Evolutionary conservation across 2,329 filamentous ascomycete genomes (phyloP).

Genomic region (Pyricularia sp.): DNA sequence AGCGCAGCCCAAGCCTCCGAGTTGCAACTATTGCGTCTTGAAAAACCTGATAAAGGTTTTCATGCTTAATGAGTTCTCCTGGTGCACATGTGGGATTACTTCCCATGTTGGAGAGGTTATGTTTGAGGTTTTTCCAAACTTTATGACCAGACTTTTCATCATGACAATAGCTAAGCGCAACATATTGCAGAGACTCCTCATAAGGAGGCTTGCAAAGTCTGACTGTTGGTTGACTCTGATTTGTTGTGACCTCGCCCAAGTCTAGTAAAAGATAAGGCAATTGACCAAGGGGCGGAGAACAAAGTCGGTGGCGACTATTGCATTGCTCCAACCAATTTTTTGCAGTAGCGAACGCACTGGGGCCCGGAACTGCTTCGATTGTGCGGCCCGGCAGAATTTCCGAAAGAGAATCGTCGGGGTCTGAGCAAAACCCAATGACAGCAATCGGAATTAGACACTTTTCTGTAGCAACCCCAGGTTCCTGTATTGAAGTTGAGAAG

Average conservation of each 20-base stretch:
- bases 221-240: not conserved
- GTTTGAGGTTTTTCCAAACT: not conserved
- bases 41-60: not conserved
- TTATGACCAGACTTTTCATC: not conserved
- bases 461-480: not conserved
- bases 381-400: not conserved
- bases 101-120: not conserved
- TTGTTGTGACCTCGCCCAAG: not conserved
- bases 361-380: not conserved
- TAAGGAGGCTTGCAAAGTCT: not conserved
- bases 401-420: not conserved
- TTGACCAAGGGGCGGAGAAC: not conserved
- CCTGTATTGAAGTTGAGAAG: not conserved
- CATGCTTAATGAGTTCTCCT: not conserved
- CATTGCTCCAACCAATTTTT: not conserved
- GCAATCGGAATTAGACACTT: not conserved
- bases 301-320: not conserved
- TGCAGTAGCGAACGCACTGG: not conserved
- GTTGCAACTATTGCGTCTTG: constrained; percentile 8
- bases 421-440: not conserved
- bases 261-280: not conserved
- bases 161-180: not conserved
- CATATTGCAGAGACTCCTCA: not conserved
- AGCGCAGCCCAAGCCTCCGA: constrained; percentile 6
- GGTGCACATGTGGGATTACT: not conserved